Conservation (phyloP, 495 filamentous ascomycete species). For the Stereocaulon alpinum region DNA sequence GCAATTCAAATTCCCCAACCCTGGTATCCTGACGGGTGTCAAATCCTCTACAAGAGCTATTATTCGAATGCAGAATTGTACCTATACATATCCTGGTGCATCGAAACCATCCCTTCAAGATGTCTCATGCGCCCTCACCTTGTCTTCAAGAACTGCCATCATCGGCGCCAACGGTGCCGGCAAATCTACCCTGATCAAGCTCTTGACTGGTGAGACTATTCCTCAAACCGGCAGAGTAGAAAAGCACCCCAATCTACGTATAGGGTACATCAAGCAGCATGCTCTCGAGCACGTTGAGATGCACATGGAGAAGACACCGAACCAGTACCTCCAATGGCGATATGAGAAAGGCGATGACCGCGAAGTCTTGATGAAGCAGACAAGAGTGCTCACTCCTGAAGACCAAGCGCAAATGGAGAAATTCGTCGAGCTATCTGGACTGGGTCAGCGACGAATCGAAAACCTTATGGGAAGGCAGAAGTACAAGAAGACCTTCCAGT, state of each 20-base stretch:
- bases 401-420: constrained; percentile 89
- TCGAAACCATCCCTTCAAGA: constrained; percentile 78
- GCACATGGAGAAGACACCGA: constrained; percentile 98
- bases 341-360: constrained; percentile 95
- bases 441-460: constrained; percentile 68
- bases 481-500: constrained; percentile 98
- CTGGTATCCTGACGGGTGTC: constrained; percentile 87
- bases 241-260: constrained; percentile 97
- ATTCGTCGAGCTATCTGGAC: constrained; percentile 74
- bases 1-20: constrained; percentile 96
- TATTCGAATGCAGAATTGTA: constrained; percentile 84
- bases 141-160: constrained; percentile 90
- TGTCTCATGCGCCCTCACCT: constrained; percentile 72
- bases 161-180: constrained; percentile 97
- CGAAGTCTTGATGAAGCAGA: constrained; percentile 96
- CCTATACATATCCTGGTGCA: constrained; percentile 81
- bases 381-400: constrained; percentile 72
- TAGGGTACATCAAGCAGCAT: constrained; percentile 99
- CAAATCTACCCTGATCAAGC: constrained; percentile 96
- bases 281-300: constrained; percentile 98
- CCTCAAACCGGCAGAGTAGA: constrained; percentile 83
- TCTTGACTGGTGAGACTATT: constrained; percentile 90
- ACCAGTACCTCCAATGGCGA: constrained; percentile 97
- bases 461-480: constrained; percentile 92
- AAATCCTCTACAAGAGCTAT: constrained; percentile 90